Evolutionary conservation across 2,329 filamentous ascomycete species (phyloP), one percentile per base, ranked within the genome.

Genomic region (Decorospora gaudefroyi): DNA sequence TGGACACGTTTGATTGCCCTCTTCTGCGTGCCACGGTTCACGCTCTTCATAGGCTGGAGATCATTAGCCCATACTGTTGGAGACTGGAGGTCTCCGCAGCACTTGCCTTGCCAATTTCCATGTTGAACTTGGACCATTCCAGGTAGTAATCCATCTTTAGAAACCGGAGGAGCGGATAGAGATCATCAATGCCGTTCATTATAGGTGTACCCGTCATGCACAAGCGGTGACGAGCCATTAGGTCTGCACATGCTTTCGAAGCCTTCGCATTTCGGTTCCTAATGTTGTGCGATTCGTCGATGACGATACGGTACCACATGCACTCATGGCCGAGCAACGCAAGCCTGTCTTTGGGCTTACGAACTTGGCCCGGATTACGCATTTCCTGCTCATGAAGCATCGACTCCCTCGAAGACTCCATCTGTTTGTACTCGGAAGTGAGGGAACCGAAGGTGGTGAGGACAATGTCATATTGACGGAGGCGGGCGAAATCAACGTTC

Each of bases 131-230:
- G 0, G 79, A 72, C 72, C 79, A 80, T 10, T 80, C 75, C 57
- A 80, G 81, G 67, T 93, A 95, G 2, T 89, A 90, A 47, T 78
- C 78, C 62, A 95, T 91, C 2, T 78, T 77, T 11, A 95, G 76
- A 63, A 95, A 96, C 2, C 81, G 79, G 30, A 96, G 76, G 13
- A 95, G 72, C 0, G 89, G 87, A 60, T 82, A 90, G 3, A 95
- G 75, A 59, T 96, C 91, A 16, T 81, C 76, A 2, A 92, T 82
- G 9, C 79, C 83, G 58, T 96, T 96, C 86, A 93, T 93, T 86
- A 92, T 90, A 4, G 88, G 88, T 0, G 88, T 93, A 17, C 88
- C 88, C 3, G 85, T 89, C 67, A 92, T 79, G 62, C 86, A 90
- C 74, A 88, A 84, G 33, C 88, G 78, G 62, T 87, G 81, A 23